Conservation (phyloP, 192 early-diverging fungal species). For the Funneliformis geosporum region DNA sequence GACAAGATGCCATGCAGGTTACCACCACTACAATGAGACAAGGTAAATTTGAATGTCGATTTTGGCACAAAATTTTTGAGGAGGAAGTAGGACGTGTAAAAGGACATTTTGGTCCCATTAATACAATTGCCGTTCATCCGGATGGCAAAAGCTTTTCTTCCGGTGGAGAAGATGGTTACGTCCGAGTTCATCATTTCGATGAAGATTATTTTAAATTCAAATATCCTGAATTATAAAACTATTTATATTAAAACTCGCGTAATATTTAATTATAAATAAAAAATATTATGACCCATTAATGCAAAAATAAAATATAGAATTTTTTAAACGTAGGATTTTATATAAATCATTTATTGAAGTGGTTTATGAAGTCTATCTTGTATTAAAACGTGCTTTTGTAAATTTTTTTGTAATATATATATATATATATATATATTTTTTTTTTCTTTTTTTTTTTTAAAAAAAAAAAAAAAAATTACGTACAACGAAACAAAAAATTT, state of each 20-base stretch:
- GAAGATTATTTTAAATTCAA: slow-evolving; percentile 95
- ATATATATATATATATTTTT: too few relatives aligned
- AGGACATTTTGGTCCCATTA: slow-evolving; percentile 99
- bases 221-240: slow-evolving; percentile 54
- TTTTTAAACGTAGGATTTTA: background rate
- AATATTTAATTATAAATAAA: background rate
- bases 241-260: background rate
- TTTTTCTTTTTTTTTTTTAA: background rate
- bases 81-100: slow-evolving; percentile 96
- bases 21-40: slow-evolving; percentile 85
- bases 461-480: background rate
- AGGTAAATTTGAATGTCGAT: slow-evolving; percentile 97
- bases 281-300: background rate
- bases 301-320: background rate
- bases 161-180: slow-evolving; percentile 98
- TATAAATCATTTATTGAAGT: background rate
- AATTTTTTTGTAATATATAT: too few relatives aligned
- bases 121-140: slow-evolving; percentile 96
- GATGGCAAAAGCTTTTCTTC: slow-evolving; percentile 91
- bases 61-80: slow-evolving; percentile 96
- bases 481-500: background rate
- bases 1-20: slow-evolving; percentile 98
- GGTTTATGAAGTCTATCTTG: too few relatives aligned
- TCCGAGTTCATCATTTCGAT: slow-evolving; percentile 96
- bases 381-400: too few relatives aligned